Evolutionary conservation across 106 monocot genomes (phyloP), one percentile per base, ranked within the genome.

Genomic region (Allium fistulosum): DNA sequence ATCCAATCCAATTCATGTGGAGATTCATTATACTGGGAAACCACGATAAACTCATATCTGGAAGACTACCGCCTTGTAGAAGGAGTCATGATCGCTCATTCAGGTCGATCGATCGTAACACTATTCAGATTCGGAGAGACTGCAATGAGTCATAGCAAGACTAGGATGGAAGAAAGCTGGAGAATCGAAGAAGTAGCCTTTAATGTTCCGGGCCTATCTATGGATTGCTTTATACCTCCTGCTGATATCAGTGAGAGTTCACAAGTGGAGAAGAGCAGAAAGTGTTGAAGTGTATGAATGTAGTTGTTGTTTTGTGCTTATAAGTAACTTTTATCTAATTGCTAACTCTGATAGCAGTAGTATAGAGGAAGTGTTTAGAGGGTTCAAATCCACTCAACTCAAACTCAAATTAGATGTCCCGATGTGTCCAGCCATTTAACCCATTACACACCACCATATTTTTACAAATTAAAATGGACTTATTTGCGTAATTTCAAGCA

Each of bases 111-210:
- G 1, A 81, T 81, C 27, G 95, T 88, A 49, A 96, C 88, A 5
- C 79, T 96, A 14, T 91, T 88, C 60, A 77, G 95, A 69, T 96
- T 96, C 46, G 95, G 91, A 4, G 95, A 96, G 71, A 74, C 69
- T 10, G 91, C 95, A 9, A 91, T 96, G 95, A 96, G 95, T 63
- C 95, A 96, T 59, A 88, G 81, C 10, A 91, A 88, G 80, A 96
- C 95, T 11, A 84, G 88, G 65, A 96, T 96, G 95, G 95, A 96
- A 71, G 95, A 96, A 77, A 81, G 75, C 13, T 96, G 95, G 95
- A 83, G 79, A 5, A 91, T 96, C 11, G 95, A 96, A 69, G 95
- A 96, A 71, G 95, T 88, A 5, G 95, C 91, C 0, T 95, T 95
- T 69, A 95, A 95, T 72, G 88, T 86, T 9, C 88, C 83, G 0